phyloP scores from a whole-genome alignment of 768 basidiomycete species.

The Amanita pallidorosea region DNA sequence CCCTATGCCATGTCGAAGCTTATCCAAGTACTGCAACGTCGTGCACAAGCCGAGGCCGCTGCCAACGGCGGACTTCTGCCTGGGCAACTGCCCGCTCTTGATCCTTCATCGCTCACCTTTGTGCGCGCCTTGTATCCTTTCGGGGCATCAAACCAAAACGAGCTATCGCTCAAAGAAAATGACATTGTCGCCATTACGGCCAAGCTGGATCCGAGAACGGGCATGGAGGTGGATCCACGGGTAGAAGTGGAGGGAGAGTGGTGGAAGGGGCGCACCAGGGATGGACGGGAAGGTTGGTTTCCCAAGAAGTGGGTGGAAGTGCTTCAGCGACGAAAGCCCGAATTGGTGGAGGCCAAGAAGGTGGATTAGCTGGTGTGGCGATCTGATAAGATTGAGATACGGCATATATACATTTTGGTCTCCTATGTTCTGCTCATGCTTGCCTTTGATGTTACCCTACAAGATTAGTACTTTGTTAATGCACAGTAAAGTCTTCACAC shows the following conservation, averaged over 20 bases:
- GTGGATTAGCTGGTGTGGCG: neutral
- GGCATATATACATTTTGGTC: neutral
- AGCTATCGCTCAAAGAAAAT: constrained; percentile 74
- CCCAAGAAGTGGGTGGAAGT: constrained; percentile 82
- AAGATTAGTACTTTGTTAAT: too few relatives aligned
- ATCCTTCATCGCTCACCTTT: constrained; percentile 76
- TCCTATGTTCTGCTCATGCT: neutral
- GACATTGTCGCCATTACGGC: constrained; percentile 91
- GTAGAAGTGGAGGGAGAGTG: constrained; percentile 64
- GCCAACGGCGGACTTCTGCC: constrained; percentile 22
- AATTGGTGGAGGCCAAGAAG: constrained; percentile 8
- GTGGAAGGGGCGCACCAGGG: constrained; percentile 92
- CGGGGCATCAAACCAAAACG: constrained; percentile 58
- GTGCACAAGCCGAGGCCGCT: constrained; percentile 39
- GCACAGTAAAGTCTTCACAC: too few relatives aligned
- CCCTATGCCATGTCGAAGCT: constrained; percentile 92
- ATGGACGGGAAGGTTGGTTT: constrained; percentile 93
- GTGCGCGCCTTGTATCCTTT: constrained; percentile 78
- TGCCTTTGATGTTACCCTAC: neutral
- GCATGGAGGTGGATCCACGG: constrained; percentile 56
- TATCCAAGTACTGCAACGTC: constrained; percentile 63
- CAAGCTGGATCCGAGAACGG: constrained; percentile 62
- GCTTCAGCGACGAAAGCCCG: constrained; percentile 32
- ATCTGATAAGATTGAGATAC: neutral
- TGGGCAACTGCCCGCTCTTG: constrained; percentile 24